Evolutionary conservation across 768 basidiomycete genomes (phyloP).

Genomic region (Tulasnella sp.): DNA sequence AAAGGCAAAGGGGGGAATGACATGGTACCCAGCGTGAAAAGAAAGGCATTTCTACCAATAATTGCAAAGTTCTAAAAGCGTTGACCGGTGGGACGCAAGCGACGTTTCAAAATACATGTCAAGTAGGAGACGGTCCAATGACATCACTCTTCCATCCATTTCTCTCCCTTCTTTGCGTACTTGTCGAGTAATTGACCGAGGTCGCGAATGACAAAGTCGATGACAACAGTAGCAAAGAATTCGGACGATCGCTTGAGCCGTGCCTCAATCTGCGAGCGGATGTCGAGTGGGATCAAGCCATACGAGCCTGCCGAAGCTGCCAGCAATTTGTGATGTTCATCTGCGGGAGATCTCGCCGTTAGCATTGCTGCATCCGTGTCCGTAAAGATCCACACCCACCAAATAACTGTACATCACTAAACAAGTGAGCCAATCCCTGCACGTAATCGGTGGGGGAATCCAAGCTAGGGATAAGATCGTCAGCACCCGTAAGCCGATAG

Average conservation of each 20-base stretch:
- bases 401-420: constrained; percentile 61
- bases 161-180: constrained; percentile 87
- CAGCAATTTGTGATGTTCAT: constrained; percentile 66
- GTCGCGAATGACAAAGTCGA: constrained; percentile 73
- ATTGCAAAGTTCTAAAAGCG: neutral
- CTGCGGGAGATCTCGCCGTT: constrained; percentile 22
- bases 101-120: neutral
- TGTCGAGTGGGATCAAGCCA: constrained; percentile 50
- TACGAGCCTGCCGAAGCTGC: constrained; percentile 57
- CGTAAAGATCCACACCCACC: constrained; percentile 18
- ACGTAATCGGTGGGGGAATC: constrained; percentile 83
- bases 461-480: constrained; percentile 37
- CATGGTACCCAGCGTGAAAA: neutral
- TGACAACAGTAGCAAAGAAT: constrained; percentile 79
- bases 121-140: neutral
- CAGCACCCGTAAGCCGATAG: neutral
- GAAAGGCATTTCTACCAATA: too few species aligned
- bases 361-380: neutral
- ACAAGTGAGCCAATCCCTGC: constrained; percentile 58
- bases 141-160: constrained; percentile 67
- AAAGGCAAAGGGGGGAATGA: neutral
- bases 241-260: constrained; percentile 75
- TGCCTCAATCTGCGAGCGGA: constrained; percentile 52
- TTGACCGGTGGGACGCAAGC: neutral
- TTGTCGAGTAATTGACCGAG: constrained; percentile 64